Evolutionary conservation across 2,329 filamentous ascomycete genomes (phyloP).

Genomic region (Penicillium aurantiogriseum): DNA sequence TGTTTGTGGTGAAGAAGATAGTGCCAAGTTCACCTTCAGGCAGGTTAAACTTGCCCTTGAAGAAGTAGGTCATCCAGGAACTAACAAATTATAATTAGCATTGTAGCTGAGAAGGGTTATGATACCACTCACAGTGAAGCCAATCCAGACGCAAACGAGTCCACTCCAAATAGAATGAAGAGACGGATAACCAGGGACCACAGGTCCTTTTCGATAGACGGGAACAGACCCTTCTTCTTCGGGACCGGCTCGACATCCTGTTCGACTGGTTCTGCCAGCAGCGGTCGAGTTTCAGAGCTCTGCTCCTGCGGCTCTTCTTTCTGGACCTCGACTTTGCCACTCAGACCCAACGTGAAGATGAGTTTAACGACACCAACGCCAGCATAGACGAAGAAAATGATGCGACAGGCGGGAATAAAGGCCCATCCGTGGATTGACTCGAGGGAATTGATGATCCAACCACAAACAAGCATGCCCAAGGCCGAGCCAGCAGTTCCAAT

Average conservation of each 20-base stretch:
- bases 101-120: constrained; percentile 15
- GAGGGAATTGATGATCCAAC: constrained; percentile 58
- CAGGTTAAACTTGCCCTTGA: constrained; percentile 55
- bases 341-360: constrained; percentile 52
- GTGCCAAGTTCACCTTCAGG: constrained; percentile 54
- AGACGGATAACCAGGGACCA: constrained; percentile 48
- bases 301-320: constrained; percentile 23
- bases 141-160: constrained; percentile 69
- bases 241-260: constrained; percentile 13
- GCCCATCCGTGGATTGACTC: constrained; percentile 46
- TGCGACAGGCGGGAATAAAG: constrained; percentile 51
- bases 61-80: constrained; percentile 57
- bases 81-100: constrained; percentile 27
- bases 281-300: constrained; percentile 38
- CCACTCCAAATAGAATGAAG: constrained; percentile 65
- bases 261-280: constrained; percentile 24
- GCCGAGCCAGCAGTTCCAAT: constrained; percentile 60
- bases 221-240: constrained; percentile 46
- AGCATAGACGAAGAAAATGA: constrained; percentile 60
- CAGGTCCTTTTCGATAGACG: constrained; percentile 55
- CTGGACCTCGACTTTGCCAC: constrained; percentile 46
- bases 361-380: constrained; percentile 59
- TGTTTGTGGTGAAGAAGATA: constrained; percentile 51
- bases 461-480: constrained; percentile 58
- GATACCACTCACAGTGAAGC: constrained; percentile 55